Evolutionary conservation across 192 early-diverging fungal genomes (phyloP).

Genomic region (Mortierella antarctica): DNA sequence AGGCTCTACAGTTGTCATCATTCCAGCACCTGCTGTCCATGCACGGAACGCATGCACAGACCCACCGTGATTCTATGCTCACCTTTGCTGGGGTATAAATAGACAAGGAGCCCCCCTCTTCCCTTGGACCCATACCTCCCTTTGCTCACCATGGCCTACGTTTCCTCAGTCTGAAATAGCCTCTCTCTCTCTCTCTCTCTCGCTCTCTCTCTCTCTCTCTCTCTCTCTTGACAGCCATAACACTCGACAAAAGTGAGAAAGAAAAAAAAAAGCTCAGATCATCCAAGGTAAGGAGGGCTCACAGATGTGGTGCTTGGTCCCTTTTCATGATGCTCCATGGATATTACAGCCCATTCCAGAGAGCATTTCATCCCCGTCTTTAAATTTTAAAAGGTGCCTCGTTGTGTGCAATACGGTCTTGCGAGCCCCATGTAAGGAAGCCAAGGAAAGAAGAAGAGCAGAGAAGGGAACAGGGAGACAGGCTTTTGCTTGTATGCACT

Average conservation of each 20-base stretch:
- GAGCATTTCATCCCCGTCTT: constrained; percentile 5
- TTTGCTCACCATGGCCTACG: no score
- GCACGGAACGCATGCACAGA: no score
- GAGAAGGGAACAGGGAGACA: background rate
- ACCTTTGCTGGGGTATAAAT: no score
- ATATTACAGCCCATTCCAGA: background rate
- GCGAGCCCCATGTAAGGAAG: constrained; percentile 10
- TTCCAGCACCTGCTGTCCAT: no score
- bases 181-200: background rate
- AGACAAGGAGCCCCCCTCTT: background rate
- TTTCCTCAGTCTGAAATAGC: background rate
- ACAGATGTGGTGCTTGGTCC: constrained; percentile 1
- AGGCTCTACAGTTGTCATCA: no score
- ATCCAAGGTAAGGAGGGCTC: constrained; percentile 35
- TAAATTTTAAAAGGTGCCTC: constrained; percentile 12
- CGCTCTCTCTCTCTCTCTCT: background rate
- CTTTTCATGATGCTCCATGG: background rate
- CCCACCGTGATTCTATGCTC: no score
- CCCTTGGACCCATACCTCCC: no score
- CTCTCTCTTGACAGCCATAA: background rate
- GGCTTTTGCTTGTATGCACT: background rate
- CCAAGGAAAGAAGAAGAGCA: no score
- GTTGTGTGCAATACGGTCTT: constrained; percentile 1
- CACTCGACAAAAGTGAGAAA: background rate
- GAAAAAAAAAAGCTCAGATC: background rate